phyloP scores from a whole-genome alignment of 345 rosid species.

The Eucalyptus viminalis region DNA sequence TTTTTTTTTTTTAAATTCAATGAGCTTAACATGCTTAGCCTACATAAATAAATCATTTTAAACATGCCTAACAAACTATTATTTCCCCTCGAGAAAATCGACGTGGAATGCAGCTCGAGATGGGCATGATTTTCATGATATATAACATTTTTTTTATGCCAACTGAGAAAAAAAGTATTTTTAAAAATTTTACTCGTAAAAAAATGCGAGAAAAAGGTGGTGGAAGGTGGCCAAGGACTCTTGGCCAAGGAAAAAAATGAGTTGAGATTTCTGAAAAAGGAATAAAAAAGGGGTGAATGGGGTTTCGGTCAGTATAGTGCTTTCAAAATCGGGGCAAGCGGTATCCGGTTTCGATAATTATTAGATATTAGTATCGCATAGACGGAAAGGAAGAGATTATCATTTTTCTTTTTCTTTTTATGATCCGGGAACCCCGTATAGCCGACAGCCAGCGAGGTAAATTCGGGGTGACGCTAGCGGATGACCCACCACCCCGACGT shows the following conservation, averaged over 20 bases:
- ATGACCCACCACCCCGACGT: too few species aligned
- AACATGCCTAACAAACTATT: not conserved
- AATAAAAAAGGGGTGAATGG: not conserved
- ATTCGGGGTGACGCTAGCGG: too few species aligned
- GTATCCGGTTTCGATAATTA: not conserved
- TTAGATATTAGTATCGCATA: too few species aligned
- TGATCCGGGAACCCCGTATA: too few species aligned
- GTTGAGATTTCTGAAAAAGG: not conserved
- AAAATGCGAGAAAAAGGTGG: too few species aligned
- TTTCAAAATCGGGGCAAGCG: not conserved
- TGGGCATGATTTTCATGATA: not conserved
- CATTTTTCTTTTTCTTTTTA: too few species aligned
- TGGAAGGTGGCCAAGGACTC: not conserved
- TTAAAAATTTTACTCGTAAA: too few species aligned
- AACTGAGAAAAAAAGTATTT: not conserved
- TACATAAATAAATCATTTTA: not conserved
- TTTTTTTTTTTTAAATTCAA: not conserved
- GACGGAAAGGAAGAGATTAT: not conserved
- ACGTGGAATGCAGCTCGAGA: not conserved
- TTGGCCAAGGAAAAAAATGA: not conserved
- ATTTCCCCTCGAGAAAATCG: not conserved
- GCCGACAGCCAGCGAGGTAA: too few species aligned
- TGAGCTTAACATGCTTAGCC: not conserved
- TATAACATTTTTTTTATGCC: not conserved
- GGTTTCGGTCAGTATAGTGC: not conserved